phyloP scores from a whole-genome alignment of 352 stramenopile genomes.

The Thalassiosira mediterranea region DNA sequence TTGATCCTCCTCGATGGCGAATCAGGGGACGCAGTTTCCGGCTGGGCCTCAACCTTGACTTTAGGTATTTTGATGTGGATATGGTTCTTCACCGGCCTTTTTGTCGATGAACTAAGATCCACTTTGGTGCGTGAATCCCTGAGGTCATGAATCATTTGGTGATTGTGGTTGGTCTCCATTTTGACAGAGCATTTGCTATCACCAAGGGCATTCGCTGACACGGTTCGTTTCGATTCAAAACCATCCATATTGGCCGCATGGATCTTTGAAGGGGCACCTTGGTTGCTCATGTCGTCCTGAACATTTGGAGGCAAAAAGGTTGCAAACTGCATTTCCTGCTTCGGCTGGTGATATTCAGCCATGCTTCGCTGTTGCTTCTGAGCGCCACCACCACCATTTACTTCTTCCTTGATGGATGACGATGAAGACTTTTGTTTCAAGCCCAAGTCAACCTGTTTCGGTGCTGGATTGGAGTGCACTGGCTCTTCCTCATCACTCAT shows the following conservation, averaged over 20 bases:
- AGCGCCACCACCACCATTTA: not conserved
- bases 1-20: slow-evolving; percentile 5
- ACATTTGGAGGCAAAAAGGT: not conserved
- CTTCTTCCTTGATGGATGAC: not conserved
- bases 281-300: not conserved
- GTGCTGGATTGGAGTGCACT: too few species aligned
- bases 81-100: slow-evolving; percentile 16
- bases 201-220: not conserved
- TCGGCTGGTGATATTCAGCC: not conserved
- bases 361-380: not conserved
- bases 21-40: not conserved
- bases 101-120: not conserved
- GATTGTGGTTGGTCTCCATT: not conserved
- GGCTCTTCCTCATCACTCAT: not conserved
- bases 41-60: not conserved
- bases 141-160: too few species aligned
- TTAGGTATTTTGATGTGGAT: slow-evolving; percentile 48
- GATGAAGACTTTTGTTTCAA: too few species aligned
- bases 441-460: too few species aligned
- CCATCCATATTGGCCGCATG: too few species aligned
- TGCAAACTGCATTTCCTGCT: not conserved
- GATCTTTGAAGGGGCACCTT: too few species aligned
- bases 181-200: not conserved
- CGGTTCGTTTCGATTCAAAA: not conserved
- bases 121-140: too few species aligned